Base-by-base conservation (phyloP, 192 early-diverging fungal species). In the Obelidium mucronatum region DNA sequence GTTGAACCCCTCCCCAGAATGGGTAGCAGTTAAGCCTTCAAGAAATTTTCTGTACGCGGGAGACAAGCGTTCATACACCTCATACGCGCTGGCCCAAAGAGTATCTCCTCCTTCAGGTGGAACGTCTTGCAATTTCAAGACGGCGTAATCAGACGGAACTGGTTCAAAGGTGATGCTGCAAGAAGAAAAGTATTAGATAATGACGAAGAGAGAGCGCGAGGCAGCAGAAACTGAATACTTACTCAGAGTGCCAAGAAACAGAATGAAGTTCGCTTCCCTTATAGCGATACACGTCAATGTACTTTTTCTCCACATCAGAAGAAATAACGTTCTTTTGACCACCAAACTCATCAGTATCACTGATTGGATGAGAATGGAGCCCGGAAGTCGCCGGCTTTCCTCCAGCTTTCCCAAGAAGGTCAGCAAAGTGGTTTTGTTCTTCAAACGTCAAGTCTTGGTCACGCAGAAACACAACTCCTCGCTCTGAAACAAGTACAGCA, bases 381-480 rank as follows among this genome's bases (percentile, higher is more conserved):
- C 70, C 55, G 5, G 54, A 59, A 8, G 52, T 37, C 6, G 34
- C 11, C 22, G 70, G 70, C 56, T 73, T 73, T 73, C 70, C 70
- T 8, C 31, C 33, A 17, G 56, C 52, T 22, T 1, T 24, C 34
- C 70, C 76, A 30, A 77, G 54, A 22, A 54, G 19, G 44, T 65
- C 36, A 40, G 26, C 71, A 13, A 93, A 73, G 33, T 84, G 86
- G 51, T 83, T 73, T 62, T 85, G 85, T 76, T 88, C 84, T 48
- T 91, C 83, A 36, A 79, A 69, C 31, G 81, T 83, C 28, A 89
- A 63, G n/a, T n/a, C n/a, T n/a, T n/a, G n/a, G n/a, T n/a, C n/a
- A n/a, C n/a, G n/a, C n/a, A n/a, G n/a, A n/a, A 89, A 91, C 11
- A 92, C 90, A 17, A 93, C 90, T 28, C 88, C 89, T 37, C 92